phyloP scores from a whole-genome alignment of 2,329 filamentous ascomycete species.

The Boeremia lycopersici region DNA sequence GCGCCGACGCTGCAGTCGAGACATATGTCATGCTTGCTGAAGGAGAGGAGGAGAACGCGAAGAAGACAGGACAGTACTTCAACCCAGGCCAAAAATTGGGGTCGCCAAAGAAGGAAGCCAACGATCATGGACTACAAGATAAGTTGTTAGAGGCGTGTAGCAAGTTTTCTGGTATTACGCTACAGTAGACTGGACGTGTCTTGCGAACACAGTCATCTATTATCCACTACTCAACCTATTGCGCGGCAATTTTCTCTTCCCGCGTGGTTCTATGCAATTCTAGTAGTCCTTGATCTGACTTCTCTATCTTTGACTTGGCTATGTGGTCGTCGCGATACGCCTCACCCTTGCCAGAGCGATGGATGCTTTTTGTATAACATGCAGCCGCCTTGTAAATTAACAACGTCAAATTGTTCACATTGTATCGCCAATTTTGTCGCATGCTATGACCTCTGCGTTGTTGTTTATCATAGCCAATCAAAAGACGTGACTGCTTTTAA shows the following conservation, averaged over 20 bases:
- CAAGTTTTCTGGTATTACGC: conserved; percentile 43
- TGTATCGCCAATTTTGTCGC: too few relatives aligned
- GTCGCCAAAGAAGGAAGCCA: conserved; percentile 32
- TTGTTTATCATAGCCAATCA: too few relatives aligned
- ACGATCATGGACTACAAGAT: conserved; percentile 53
- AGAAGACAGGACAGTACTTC: conserved; percentile 50
- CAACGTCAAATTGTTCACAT: background rate
- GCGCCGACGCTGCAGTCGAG: conserved; percentile 54
- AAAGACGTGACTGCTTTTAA: too few relatives aligned
- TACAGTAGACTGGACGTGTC: conserved; percentile 22
- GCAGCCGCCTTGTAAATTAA: background rate
- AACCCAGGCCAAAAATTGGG: conserved; percentile 35
- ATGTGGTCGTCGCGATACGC: conserved; percentile 19
- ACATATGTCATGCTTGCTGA: conserved; percentile 58
- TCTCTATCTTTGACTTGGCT: background rate
- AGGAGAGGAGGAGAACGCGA: conserved; percentile 41
- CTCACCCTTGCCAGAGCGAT: conserved; percentile 33
- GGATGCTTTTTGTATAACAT: background rate
- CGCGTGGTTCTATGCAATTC: background rate
- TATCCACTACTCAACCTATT: background rate
- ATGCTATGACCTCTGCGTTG: too few relatives aligned
- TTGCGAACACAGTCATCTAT: background rate
- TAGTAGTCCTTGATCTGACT: too few relatives aligned
- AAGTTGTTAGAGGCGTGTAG: conserved; percentile 50
- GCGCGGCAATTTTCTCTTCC: too few relatives aligned